Evolutionary conservation across 768 basidiomycete species (phyloP).

Genomic region (Aureoboletus auriporus): DNA sequence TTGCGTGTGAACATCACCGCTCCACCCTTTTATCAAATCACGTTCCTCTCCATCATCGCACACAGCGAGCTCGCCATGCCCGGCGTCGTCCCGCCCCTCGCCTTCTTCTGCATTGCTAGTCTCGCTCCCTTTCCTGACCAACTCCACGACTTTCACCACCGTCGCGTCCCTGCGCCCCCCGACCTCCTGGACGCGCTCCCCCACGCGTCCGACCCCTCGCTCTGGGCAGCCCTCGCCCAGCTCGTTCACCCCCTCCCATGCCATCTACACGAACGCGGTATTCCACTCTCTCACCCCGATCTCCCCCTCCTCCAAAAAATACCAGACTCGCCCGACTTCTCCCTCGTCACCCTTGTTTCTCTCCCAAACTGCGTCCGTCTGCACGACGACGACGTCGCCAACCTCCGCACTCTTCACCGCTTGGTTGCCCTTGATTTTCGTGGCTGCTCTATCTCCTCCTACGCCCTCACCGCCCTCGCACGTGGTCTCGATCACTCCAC

Average conservation of each 20-base stretch:
- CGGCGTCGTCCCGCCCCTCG: constrained; percentile 44
- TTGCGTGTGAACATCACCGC: constrained; percentile 21
- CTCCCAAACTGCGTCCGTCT: constrained; percentile 53
- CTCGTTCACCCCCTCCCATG: constrained; percentile 52
- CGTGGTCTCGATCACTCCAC: constrained; percentile 35
- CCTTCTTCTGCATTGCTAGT: constrained; percentile 45
- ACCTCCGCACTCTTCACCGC: constrained; percentile 48
- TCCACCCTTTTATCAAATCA: neutral
- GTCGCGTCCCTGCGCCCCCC: constrained; percentile 34
- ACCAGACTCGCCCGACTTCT: constrained; percentile 50
- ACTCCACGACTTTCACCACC: constrained; percentile 33
- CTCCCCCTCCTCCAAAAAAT: constrained; percentile 57
- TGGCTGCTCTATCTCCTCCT: constrained; percentile 45
- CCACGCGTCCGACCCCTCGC: constrained; percentile 43
- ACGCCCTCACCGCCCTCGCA: constrained; percentile 51
- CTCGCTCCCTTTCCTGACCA: constrained; percentile 42
- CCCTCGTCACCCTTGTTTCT: constrained; percentile 62
- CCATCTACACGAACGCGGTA: constrained; percentile 25
- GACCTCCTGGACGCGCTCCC: constrained; percentile 38
- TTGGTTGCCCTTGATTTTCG: constrained; percentile 66
- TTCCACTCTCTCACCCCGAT: constrained; percentile 53
- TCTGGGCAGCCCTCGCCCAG: constrained; percentile 64
- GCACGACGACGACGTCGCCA: constrained; percentile 51
- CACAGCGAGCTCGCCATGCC: constrained; percentile 2
- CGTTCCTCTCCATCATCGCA: neutral